A percentile compares a stretch with the other conserved stretches of the same genome.
Conservation (phyloP, 768 basidiomycete genomes). For the Suillus spraguei region DNA sequence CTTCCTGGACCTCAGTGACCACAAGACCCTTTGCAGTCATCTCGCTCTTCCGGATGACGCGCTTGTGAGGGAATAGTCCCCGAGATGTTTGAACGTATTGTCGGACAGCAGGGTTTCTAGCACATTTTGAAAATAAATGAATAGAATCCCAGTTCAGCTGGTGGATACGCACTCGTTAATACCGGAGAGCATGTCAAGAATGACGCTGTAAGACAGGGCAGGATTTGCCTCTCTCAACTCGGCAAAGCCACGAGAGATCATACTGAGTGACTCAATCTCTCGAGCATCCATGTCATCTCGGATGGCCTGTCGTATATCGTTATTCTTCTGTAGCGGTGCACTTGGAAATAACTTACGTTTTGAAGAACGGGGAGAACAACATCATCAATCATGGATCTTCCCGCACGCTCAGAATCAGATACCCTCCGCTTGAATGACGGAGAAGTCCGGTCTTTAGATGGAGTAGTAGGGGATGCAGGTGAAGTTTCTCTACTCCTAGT, state of each 20-base stretch:
- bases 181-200: constrained; percentile 87
- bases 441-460: constrained; percentile 37
- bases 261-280: constrained; percentile 86
- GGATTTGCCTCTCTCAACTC: constrained; percentile 85
- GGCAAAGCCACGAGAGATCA: constrained; percentile 86
- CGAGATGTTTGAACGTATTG: constrained; percentile 84
- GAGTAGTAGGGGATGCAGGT: constrained; percentile 41
- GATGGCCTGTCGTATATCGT: constrained; percentile 51
- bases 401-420: constrained; percentile 67
- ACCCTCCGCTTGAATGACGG: constrained; percentile 48
- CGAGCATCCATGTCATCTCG: constrained; percentile 85
- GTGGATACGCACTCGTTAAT: constrained; percentile 79
- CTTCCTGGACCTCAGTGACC: constrained; percentile 82
- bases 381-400: constrained; percentile 73
- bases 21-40: constrained; percentile 85
- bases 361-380: constrained; percentile 81
- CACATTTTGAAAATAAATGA: constrained; percentile 12
- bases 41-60: constrained; percentile 77
- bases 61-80: constrained; percentile 78
- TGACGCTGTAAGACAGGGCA: constrained; percentile 81
- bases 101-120: constrained; percentile 75
- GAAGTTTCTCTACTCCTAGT: constrained; percentile 58
- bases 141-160: neutral
- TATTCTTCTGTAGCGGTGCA: neutral
- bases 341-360: constrained; percentile 50